Evolutionary conservation across 192 early-diverging fungal genomes (phyloP).

Genomic region (Geosiphon pyriformis): DNA sequence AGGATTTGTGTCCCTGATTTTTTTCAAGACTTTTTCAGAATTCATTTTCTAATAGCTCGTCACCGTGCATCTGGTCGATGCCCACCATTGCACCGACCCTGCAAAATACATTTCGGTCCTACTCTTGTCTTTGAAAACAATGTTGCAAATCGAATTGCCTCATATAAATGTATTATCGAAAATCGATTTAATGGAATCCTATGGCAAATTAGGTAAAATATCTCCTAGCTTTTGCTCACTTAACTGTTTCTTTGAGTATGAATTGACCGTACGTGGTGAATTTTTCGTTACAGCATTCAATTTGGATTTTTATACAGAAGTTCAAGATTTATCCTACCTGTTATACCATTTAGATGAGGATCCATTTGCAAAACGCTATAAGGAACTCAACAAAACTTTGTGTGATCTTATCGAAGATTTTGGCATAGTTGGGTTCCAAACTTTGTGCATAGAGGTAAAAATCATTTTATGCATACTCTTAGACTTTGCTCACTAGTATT

Average conservation of each 20-base stretch:
- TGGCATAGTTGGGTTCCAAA: slow-evolving; percentile 86
- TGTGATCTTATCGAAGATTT: slow-evolving; percentile 92
- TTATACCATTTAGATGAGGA: slow-evolving; percentile 71
- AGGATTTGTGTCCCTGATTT: slow-evolving; percentile 15
- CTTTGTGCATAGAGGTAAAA: slow-evolving; percentile 56
- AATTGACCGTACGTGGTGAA: too few relatives aligned
- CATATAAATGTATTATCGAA: slow-evolving; percentile 97
- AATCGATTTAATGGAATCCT: slow-evolving; percentile 81
- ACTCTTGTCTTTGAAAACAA: slow-evolving; percentile 83
- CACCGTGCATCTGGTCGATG: slow-evolving; percentile 83
- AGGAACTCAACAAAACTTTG: slow-evolving; percentile 72
- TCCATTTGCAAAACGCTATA: slow-evolving; percentile 57
- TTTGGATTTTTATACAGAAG: slow-evolving; percentile 93
- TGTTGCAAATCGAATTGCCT: slow-evolving; percentile 90
- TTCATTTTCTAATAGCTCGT: slow-evolving; percentile 46
- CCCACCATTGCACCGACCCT: slow-evolving; percentile 89
- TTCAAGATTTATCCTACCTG: slow-evolving; percentile 83
- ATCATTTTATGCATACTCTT: background rate
- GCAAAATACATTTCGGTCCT: slow-evolving; percentile 90
- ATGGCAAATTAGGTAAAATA: slow-evolving; percentile 56
- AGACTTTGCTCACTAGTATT: too few relatives aligned
- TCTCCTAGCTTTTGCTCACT: background rate
- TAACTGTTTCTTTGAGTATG: too few relatives aligned
- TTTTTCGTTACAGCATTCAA: slow-evolving; percentile 59
- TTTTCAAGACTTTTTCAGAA: slow-evolving; percentile 17